A percentile compares a stretch with the other conserved stretches of the same genome.
These are phyloP conservation scores for Euclidium syriacum DNA, from an alignment of 345 rosid species.

Conservation along the genomic window DNA sequence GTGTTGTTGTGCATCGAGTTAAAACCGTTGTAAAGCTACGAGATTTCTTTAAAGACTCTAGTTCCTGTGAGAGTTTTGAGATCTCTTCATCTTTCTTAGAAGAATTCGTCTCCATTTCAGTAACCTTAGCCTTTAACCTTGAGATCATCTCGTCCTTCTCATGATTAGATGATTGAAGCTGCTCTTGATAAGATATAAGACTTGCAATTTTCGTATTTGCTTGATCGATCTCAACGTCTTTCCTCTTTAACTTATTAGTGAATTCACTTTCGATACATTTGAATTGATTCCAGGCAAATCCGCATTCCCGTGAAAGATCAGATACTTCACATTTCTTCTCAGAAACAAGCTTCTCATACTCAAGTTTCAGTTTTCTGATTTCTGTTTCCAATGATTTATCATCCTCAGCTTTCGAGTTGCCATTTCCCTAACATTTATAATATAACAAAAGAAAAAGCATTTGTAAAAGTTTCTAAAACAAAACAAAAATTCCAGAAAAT, in stretches of 20 bases:
- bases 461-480: background rate
- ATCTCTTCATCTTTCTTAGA: slow-evolving; percentile 41
- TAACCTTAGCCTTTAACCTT: slow-evolving; percentile 39
- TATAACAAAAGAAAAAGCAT: background rate
- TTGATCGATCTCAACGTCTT: slow-evolving; percentile 45
- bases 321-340: slow-evolving; percentile 53
- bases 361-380: slow-evolving; percentile 44
- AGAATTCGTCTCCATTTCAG: slow-evolving; percentile 48
- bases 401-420: slow-evolving; percentile 20
- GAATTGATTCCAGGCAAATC: slow-evolving; percentile 73
- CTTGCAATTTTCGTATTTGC: slow-evolving; percentile 52
- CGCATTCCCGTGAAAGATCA: slow-evolving; percentile 51
- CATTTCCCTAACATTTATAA: slow-evolving; percentile 4
- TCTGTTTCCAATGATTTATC: slow-evolving; percentile 33
- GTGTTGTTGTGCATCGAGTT: slow-evolving; percentile 33
- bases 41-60: slow-evolving; percentile 47
- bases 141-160: slow-evolving; percentile 61
- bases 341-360: slow-evolving; percentile 50
- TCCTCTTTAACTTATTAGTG: slow-evolving; percentile 45
- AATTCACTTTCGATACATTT: slow-evolving; percentile 46
- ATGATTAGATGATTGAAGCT: slow-evolving; percentile 47
- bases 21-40: slow-evolving; percentile 40
- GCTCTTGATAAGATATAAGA: slow-evolving; percentile 51
- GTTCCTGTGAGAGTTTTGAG: slow-evolving; percentile 42
- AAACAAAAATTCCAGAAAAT: background rate